Percentiles rank a stretch among this genome's conserved stretches.
Evolutionary conservation across 148 eudicot genomes (phyloP).

Genomic region (Spergularia marina): DNA sequence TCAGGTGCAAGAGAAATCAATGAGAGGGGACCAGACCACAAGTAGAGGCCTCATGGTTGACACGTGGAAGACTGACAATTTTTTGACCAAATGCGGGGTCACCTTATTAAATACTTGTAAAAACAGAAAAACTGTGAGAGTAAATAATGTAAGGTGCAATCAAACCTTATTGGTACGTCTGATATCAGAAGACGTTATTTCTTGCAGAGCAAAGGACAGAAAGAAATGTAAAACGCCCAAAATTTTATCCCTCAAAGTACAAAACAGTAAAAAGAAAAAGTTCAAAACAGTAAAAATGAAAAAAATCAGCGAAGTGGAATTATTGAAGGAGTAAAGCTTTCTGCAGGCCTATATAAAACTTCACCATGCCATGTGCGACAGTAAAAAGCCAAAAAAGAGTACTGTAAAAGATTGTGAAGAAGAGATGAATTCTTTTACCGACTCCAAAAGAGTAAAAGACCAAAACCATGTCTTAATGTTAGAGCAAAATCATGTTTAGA

Average conservation of each 20-base stretch:
- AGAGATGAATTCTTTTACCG: neutral
- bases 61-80: constrained; percentile 17
- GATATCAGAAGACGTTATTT: constrained; percentile 19
- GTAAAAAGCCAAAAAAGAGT: neutral
- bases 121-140: neutral
- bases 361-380: constrained; percentile 15
- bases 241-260: neutral
- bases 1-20: neutral
- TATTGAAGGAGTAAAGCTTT: constrained; percentile 9
- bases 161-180: constrained; percentile 19
- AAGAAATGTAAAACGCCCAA: constrained; percentile 12
- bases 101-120: neutral
- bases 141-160: neutral
- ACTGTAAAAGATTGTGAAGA: neutral
- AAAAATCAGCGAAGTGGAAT: neutral
- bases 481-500: too few relatives aligned
- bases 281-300: neutral
- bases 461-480: neutral
- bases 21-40: constrained; percentile 7
- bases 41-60: neutral
- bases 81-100: constrained; percentile 27
- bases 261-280: constrained; percentile 17
- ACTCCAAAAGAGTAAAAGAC: neutral
- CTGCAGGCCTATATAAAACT: neutral
- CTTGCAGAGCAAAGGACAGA: constrained; percentile 7